Evolutionary conservation across 2,329 filamentous ascomycete species (phyloP), one percentile per base, ranked within the genome.

Genomic region (Shiraia sp.): DNA sequence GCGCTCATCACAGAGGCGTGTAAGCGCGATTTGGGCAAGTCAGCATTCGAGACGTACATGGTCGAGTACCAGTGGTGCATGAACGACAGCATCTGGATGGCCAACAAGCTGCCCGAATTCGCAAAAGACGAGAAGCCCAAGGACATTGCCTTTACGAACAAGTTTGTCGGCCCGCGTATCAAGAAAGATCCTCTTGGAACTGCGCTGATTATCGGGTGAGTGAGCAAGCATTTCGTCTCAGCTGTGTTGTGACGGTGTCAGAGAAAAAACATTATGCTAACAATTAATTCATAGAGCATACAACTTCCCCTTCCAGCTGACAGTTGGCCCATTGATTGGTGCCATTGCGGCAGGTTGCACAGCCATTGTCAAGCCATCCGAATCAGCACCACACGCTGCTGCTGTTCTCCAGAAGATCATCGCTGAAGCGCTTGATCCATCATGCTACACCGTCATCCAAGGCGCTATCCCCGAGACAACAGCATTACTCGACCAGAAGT

Each of bases 331-430:
- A 2, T 71, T 95, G 47, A 81, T 96, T 49, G 93, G 92, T 43
- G 93, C 92, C 60, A 96, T 99, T 58, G 84, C 88, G 30, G 92
- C 90, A 7, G 93, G 93, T 37, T 96, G 93, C 70, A 92, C 91
- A 5, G 89, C 86, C 32, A 76, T 96, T 14, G 68, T 97, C 58
- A 99, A 99, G 79, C 92, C 93, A 4, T 93, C 88, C 14, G 93
- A 99, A 74, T 81, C 82, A 40, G 79, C 91, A 0, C 84, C 91
- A 14, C 76, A 84, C 48, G 83, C 85, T 10, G 90, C 90, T 37
- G 86, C 87, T 69, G 82, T 92, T 19, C 72, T 96, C 63, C 83
- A 88, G 74, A 86, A 88, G 72, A 81, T 97, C 54, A 71, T 96
- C 34, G 81, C 87, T 62, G 78, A 82, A 28, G 80, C 80, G 27